A percentile compares a stretch with the other conserved stretches of the same genome.
phyloP scores from a whole-genome alignment of 148 eudicot species.

The Diospyros kaki region DNA sequence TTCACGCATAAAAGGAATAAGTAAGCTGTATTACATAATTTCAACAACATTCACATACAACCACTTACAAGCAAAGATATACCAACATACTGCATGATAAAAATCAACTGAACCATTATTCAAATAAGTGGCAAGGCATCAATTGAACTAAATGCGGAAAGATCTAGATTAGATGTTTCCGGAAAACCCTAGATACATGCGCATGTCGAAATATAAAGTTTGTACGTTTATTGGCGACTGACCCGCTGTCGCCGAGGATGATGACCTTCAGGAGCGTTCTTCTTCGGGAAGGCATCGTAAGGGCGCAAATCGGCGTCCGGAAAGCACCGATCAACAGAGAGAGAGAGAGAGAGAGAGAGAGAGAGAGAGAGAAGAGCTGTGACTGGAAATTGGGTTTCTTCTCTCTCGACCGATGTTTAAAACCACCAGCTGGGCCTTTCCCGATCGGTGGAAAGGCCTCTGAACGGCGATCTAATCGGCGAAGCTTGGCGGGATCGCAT shows the following conservation, averaged over 20 bases:
- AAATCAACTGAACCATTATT: not conserved
- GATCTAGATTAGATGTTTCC: not conserved
- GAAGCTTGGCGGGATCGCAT: no score
- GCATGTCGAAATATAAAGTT: not conserved
- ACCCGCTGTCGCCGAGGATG: constrained; percentile 99
- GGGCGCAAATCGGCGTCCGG: constrained; percentile 2
- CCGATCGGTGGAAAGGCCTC: no score
- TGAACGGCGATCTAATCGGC: no score
- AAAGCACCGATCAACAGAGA: constrained; percentile 12
- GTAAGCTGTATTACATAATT: not conserved
- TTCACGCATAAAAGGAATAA: constrained; percentile 13
- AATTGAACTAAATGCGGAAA: constrained; percentile 3
- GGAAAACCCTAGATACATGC: constrained; percentile 8
- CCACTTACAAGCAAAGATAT: not conserved
- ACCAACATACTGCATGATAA: not conserved
- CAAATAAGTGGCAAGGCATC: not conserved
- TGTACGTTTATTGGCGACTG: not conserved
- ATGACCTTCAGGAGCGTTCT: constrained; percentile 94
- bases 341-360: constrained; percentile 9
- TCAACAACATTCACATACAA: not conserved
- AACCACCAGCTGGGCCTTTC: no score
- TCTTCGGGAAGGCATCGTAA: constrained; percentile 75
- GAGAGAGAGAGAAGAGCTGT: not conserved
- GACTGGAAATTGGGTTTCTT: no score
- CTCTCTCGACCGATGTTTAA: no score